Evolutionary conservation across 1,284 basidiomycete species (phyloP), one percentile per base, ranked within the genome.

Genomic region (Acaromyces ingoldii): DNA sequence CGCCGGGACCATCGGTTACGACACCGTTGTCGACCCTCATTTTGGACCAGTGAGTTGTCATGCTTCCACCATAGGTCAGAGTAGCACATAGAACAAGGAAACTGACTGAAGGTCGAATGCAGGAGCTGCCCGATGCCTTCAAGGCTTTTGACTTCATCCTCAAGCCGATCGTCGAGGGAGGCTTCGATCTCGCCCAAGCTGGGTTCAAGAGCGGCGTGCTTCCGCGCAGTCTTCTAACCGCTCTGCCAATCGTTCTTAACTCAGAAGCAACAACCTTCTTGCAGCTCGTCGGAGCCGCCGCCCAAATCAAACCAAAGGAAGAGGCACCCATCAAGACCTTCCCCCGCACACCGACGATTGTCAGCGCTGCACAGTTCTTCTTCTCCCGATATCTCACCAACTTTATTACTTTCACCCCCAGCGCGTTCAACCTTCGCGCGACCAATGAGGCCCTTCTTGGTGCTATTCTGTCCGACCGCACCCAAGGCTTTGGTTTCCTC

Each of bases 161-260:
- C 17, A 19, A 30, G 29, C 21, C 49, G 22, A 22, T 39, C 45
- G 21, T 13, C 42, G 34, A 37, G 11, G n/a, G 15, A 3, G 43
- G 42, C 19, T 45, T 45, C 21, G 42, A 15, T 22, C 21, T 37
- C 10, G 28, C 34, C 28, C 28, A 45, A n/a, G n/a, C 21, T 9
- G 49, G 25, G 11, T 36, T 38, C 25, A 39, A 30, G 15, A 10
- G 22, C 17, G 49, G 49, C 22, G 34, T 26, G 7, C 15, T 26
- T 30, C 42, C 49, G 5, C 36, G 49, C 17, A n/a, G 13, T 31
- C 49, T 51, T 6, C 44, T 51, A 19, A 51, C 49, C 5, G 24
- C 24, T 13, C 26, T 51, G 36, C 49, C 49, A 11, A 34, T 51
- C 43, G 38, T 51, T 30, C 26, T 51, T n/a, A 51, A 30, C 17